Base-by-base conservation (phyloP, 805 yeast genomes). In the Starmerella khaoyaiensis region DNA sequence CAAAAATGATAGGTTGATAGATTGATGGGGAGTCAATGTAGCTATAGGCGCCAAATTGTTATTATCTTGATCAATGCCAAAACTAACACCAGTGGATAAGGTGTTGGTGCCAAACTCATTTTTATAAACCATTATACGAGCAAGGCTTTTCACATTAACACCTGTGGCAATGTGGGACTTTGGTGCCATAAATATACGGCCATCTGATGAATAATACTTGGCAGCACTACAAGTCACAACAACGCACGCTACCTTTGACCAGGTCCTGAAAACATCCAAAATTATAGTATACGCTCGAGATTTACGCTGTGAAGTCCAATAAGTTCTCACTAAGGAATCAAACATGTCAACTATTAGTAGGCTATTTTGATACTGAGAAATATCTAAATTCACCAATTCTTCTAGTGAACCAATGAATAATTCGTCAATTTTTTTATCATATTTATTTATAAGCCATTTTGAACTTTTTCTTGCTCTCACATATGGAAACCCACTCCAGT, bases 361-460 rank as follows among this genome's bases (percentile, higher is more conserved):
- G 9, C 48, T 57, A 24, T 37, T 46, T 18, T 50, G 46, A 6
- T 49, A 50, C 21, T 54, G 58, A 33, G 55, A 46, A 11, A 41
- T 40, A 36, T 57, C 59, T 1, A 41, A 28, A 25, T 36, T 10
- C 9, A 42, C 26, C 28, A 47, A 28, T 26, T 49, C 47, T 15
- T 46, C 46, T 17, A 48, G 23, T 11, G 35, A 25, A 16, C 10
- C 24, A 2, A 45, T 10, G 16, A 24, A 16, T 12, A 36, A 10
- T 3, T 41, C 35, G 15, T 34, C 29, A 16, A 50, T 21, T 7
- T 37, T 39, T 2, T 11, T 1, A 21, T 36, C 36, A 21, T 22
- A 39, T 9, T 46, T 21, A 12, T 21, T 23, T 12, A 15, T 5
- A 11, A 33, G 16, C 41, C 44, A 51, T 2, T 48, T 47, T 2